phyloP scores from a whole-genome alignment of 2,329 filamentous ascomycete genomes.

The Aspergillus japonicus region DNA sequence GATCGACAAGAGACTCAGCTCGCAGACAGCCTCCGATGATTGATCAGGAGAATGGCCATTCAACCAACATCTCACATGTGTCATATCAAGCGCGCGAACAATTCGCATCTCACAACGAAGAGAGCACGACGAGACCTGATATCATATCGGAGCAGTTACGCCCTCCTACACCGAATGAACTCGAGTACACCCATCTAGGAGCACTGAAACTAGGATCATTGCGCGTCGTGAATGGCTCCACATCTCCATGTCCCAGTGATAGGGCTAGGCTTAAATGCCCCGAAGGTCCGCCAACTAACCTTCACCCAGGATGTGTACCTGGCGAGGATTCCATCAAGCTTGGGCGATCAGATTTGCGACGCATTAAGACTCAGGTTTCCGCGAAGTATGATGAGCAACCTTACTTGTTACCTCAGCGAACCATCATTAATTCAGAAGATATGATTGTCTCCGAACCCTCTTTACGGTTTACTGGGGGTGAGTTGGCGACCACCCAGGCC shows the following conservation, averaged over 20 bases:
- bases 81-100: conserved; percentile 17
- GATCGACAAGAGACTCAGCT: conserved; percentile 25
- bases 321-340: neutral
- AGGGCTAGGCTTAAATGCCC: conserved; percentile 24
- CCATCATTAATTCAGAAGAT: neutral
- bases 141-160: conserved; percentile 16
- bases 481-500: neutral
- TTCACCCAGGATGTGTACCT: neutral
- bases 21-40: conserved; percentile 25
- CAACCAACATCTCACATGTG: conserved; percentile 9
- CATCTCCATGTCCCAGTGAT: conserved; percentile 40
- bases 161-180: conserved; percentile 30
- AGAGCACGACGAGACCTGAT: conserved; percentile 13
- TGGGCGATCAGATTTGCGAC: neutral
- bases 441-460: neutral
- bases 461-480: neutral
- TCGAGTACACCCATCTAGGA: conserved; percentile 41
- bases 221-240: conserved; percentile 40
- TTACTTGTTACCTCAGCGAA: neutral
- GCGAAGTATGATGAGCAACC: neutral
- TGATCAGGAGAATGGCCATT: conserved; percentile 22
- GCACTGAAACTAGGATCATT: conserved; percentile 41
- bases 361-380: neutral
- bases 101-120: conserved; percentile 16
- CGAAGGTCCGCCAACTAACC: neutral